Evolutionary conservation across 768 basidiomycete genomes (phyloP), one percentile per base, ranked within the genome.

Genomic region (Tubosaeta sp.): DNA sequence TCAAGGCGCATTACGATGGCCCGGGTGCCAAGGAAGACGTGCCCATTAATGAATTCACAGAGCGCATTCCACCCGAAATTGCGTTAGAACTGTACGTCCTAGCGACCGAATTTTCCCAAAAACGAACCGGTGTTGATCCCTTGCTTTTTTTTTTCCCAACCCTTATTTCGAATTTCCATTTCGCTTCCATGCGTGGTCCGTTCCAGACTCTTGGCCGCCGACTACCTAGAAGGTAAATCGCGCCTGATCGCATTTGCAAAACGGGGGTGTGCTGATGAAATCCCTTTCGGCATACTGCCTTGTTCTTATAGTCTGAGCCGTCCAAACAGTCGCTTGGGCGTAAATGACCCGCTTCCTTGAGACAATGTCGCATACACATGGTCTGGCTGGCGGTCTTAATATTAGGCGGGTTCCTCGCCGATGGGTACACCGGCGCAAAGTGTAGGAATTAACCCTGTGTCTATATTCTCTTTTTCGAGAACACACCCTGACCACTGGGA

Each of bases 21-120:
- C 74, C 73, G 2, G 81, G 79, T 1, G 72, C 81, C 7, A 90
- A 85, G 57, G 91, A 93, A 60, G 89, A 92, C 45, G 73, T 88
- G 19, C 91, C 92, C 4, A 63, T 80, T 2, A 73, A 78, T 19
- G 93, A 97, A 59, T 86, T 93, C 57, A 69, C 79, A 56, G 91
- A 95, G 57, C 80, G 94, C 17, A 79, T 97, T 46, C 84, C 85
- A 1, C 90, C 90, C 1, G 93, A 95, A 67, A 80, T 97, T 43
- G 88, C 89, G 1, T 70, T 97, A 6, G 94, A 97, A 67, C 68
- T 95, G 94, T 97, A 59, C 65, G 91, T 81, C 46, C 33, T 48
- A 7, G 43, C 27, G n/a, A 33, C 3, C 38, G 14, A 31, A 32
- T 32, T 47, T 41, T 11, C 51, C 52, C 22, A 41, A 44, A 47